Conservation (phyloP, 176 grass and related monocot species). For the Zoysia japonica region DNA sequence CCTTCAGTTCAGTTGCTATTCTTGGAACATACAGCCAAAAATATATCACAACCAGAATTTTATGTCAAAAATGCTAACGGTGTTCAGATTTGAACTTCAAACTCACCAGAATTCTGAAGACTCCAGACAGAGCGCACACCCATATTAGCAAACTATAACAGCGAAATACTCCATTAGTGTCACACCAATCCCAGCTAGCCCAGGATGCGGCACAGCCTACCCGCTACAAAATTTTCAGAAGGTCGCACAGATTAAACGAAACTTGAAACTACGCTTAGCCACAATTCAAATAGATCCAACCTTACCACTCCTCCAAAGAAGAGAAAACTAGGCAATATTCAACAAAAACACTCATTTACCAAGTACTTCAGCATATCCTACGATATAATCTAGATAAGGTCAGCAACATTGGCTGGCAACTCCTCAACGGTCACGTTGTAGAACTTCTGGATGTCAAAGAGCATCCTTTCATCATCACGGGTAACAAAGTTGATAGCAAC, state of each 20-base stretch:
- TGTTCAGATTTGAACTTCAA: no score
- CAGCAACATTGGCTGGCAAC: constrained; percentile 68
- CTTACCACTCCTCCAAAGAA: constrained; percentile 43
- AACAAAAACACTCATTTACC: constrained; percentile 47
- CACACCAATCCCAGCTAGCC: constrained; percentile 38
- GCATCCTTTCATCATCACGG: constrained; percentile 64
- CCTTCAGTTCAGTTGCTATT: no score
- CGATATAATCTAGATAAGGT: constrained; percentile 58
- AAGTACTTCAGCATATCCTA: constrained; percentile 38
- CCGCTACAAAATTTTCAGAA: constrained; percentile 49
- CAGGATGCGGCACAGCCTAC: constrained; percentile 30
- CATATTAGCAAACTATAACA: not conserved
- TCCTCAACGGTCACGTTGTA: constrained; percentile 46
- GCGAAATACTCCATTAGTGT: constrained; percentile 13
- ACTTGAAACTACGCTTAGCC: constrained; percentile 34
- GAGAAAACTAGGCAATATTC: constrained; percentile 45
- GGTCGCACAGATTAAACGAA: constrained; percentile 33
- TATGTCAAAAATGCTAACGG: no score
- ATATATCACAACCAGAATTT: no score
- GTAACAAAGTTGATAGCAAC: constrained; percentile 82
- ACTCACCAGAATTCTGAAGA: no score
- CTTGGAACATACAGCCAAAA: no score
- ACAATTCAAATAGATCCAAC: constrained; percentile 42
- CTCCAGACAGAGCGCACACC: no score
- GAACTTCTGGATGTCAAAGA: constrained; percentile 47